Evolutionary conservation across 1,284 basidiomycete genomes (phyloP).

Genomic region (Marasmius oreades): DNA sequence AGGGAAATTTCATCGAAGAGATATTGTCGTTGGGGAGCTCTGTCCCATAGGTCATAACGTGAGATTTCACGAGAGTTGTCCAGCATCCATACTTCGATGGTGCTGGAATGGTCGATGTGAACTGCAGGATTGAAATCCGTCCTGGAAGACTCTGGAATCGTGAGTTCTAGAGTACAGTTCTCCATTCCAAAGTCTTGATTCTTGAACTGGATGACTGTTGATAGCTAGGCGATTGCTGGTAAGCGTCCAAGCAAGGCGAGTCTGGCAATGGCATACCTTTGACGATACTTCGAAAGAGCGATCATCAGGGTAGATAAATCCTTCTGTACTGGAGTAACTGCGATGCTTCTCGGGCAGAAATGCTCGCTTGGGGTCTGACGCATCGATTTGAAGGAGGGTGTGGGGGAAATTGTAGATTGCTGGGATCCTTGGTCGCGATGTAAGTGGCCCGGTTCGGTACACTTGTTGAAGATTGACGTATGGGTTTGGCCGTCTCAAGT

Average conservation of each 20-base stretch:
- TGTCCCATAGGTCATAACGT: slow-evolving; percentile 13
- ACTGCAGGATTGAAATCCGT: slow-evolving; percentile 9
- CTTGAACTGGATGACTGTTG: slow-evolving; percentile 19
- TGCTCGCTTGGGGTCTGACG: neutral
- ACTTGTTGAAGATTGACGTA: slow-evolving; percentile 1
- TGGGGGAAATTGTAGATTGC: slow-evolving; percentile 1
- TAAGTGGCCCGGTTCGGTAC: neutral
- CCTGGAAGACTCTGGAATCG: slow-evolving; percentile 10
- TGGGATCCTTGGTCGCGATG: neutral
- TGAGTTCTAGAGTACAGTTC: slow-evolving; percentile 14
- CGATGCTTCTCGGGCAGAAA: slow-evolving; percentile 5
- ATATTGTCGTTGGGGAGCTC: slow-evolving; percentile 13
- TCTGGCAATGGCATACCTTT: neutral
- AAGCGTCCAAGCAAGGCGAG: neutral
- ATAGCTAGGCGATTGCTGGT: slow-evolving; percentile 18
- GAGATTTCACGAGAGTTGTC: slow-evolving; percentile 15
- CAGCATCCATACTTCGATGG: slow-evolving; percentile 17
- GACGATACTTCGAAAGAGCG: slow-evolving; percentile 1
- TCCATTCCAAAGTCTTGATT: slow-evolving; percentile 22
- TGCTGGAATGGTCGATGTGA: slow-evolving; percentile 1
- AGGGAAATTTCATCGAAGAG: slow-evolving; percentile 8
- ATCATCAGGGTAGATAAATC: slow-evolving; percentile 8
- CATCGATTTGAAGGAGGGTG: slow-evolving; percentile 4
- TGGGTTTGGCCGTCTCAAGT: neutral
- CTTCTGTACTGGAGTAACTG: slow-evolving; percentile 4